Evolutionary conservation across 768 basidiomycete species (phyloP).

Genomic region (Phallus indusiatus): DNA sequence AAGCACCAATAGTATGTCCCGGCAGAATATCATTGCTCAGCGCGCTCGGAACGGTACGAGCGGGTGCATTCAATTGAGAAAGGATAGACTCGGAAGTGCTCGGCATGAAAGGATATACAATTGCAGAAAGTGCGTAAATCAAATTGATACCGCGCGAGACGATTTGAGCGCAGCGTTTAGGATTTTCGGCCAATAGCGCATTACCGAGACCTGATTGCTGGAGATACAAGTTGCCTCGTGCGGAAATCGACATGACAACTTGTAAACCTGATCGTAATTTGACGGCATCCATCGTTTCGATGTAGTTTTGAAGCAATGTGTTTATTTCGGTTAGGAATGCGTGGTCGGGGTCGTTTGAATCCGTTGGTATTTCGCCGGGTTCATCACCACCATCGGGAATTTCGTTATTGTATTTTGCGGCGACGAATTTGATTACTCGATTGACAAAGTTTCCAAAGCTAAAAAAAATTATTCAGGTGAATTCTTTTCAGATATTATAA

Average conservation of each 20-base stretch:
- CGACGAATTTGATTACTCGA: slow-evolving; percentile 84
- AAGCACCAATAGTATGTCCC: slow-evolving; percentile 77
- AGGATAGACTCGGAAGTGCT: slow-evolving; percentile 75
- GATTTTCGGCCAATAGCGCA: slow-evolving; percentile 71
- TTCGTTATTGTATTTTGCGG: slow-evolving; percentile 69
- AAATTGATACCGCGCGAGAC: slow-evolving; percentile 85
- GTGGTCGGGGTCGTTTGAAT: slow-evolving; percentile 50
- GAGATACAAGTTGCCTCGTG: slow-evolving; percentile 87
- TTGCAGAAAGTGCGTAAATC: slow-evolving; percentile 79
- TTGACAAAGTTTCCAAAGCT: slow-evolving; percentile 99
- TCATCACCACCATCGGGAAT: slow-evolving; percentile 72
- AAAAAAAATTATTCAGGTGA: neutral
- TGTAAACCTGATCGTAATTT: slow-evolving; percentile 85
- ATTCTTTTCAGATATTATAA: neutral
- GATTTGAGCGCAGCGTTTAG: slow-evolving; percentile 82
- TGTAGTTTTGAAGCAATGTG: slow-evolving; percentile 65
- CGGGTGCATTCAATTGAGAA: slow-evolving; percentile 80
- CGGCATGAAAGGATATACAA: slow-evolving; percentile 96
- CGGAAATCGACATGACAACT: slow-evolving; percentile 82
- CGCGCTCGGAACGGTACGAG: slow-evolving; percentile 64
- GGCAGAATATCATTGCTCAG: slow-evolving; percentile 76
- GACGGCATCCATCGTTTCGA: slow-evolving; percentile 81
- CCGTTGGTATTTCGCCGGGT: slow-evolving; percentile 59
- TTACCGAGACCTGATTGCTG: slow-evolving; percentile 89
- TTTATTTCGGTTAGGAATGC: slow-evolving; percentile 81